phyloP scores from a whole-genome alignment of 2,329 filamentous ascomycete genomes.

The Fusarium subglutinans region DNA sequence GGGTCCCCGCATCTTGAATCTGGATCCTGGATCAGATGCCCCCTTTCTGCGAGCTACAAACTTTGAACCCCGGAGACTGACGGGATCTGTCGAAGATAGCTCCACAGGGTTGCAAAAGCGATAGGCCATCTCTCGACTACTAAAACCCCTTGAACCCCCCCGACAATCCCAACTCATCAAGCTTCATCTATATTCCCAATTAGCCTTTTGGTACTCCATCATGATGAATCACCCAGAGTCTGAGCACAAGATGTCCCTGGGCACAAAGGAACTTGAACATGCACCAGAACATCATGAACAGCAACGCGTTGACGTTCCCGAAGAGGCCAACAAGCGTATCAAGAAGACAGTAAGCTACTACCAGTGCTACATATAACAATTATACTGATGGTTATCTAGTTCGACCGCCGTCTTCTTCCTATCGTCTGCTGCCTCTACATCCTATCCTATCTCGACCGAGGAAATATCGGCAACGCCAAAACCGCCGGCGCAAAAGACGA shows the following conservation, averaged over 20 bases:
- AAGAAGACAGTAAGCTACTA: neutral
- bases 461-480: slow-evolving; percentile 32
- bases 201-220: neutral
- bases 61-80: neutral
- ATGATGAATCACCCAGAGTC: neutral
- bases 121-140: neutral
- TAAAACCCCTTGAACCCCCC: neutral
- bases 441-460: slow-evolving; percentile 28
- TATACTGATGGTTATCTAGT: neutral
- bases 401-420: slow-evolving; percentile 22
- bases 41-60: neutral
- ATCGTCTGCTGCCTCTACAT: slow-evolving; percentile 28
- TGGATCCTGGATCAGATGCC: neutral
- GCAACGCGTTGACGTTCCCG: neutral
- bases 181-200: neutral
- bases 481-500: slow-evolving; percentile 15
- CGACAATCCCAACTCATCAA: neutral
- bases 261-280: neutral
- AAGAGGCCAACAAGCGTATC: neutral
- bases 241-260: neutral
- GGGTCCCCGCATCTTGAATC: neutral
- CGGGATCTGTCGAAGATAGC: neutral
- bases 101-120: neutral
- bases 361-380: too few relatives aligned
- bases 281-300: neutral